Evolutionary conservation across 139 green algal species (phyloP), one percentile per base, ranked within the genome.

Genomic region (Volvox reticuliferus): DNA sequence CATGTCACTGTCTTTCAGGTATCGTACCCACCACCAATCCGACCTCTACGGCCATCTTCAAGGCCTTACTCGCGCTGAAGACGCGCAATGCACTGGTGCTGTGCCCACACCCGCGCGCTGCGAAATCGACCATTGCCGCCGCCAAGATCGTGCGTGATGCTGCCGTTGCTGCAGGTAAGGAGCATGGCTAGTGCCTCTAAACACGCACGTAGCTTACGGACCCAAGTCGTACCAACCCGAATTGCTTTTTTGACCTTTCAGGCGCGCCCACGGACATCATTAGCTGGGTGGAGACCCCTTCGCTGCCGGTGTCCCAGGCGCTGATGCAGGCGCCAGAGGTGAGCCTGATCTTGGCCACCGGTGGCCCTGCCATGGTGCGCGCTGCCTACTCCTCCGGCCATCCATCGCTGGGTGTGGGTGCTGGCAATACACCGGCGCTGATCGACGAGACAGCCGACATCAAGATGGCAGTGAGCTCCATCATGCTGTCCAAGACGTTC

Each of bases 21-120:
- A 96, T 97, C 67, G 95, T 97, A 75, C 95, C 95, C 28, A 97
- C 95, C 81, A 97, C 95, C 83, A 97, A 97, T 83, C 93, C 93
- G 18, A 95, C 93, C 19, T 95, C 93, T 9, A 95, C 93, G 5
- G 92, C 92, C 37, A 97, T 97, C 81, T 97, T 97, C 93, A 97
- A 97, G 91, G 77, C 91, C 6, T 88, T 97, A 79, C 92, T 97
- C 44, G 75, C 89, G 33, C 91, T 97, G 13, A 97, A 97, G 92
- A 97, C 95, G 18, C 95, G 95, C 84, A 97, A 97, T 82, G 94
- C 93, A 62, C 91, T 97, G 55, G 87, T 97, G 63, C 85, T 97
- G 14, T 95, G 90, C 89, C 95, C 95, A 6, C 95, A 97, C 92
- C 95, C 96, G 0, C 92, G 95, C 65, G 95, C 95, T 28, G 91